phyloP scores from a whole-genome alignment of 2,329 filamentous ascomycete genomes.

The Chaetomiaceae sp. region DNA sequence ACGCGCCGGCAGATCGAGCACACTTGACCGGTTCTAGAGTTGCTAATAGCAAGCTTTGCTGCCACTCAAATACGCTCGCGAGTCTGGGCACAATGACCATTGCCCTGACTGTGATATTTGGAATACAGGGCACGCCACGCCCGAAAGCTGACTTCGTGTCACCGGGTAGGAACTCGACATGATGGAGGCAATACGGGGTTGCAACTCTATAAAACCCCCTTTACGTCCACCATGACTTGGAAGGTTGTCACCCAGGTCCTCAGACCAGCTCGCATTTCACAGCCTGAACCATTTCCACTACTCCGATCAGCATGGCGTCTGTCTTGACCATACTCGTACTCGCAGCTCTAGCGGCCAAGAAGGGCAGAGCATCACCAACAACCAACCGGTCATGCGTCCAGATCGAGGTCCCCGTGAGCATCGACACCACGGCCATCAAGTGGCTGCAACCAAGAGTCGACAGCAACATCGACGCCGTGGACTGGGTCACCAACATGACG shows the following conservation, averaged over 20 bases:
- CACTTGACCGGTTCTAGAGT: no score
- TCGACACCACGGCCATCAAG: neutral
- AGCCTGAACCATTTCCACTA: neutral
- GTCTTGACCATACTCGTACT: neutral
- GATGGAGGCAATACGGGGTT: no score
- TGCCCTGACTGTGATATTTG: no score
- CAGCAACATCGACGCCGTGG: constrained; percentile 1
- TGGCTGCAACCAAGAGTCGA: neutral
- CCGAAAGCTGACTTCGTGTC: no score
- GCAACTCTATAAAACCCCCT: no score
- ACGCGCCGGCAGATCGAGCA: no score
- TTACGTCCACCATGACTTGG: neutral
- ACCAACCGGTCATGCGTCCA: neutral
- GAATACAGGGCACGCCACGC: no score
- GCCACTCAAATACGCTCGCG: no score
- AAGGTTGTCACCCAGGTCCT: neutral
- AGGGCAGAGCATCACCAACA: neutral
- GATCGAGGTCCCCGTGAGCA: neutral
- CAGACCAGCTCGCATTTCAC: no score
- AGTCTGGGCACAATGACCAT: no score
- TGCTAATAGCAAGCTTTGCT: no score
- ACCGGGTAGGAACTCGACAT: no score
- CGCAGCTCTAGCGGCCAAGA: neutral
- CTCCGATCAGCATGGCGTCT: neutral
- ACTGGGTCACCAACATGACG: neutral